A percentile compares a stretch with the other conserved stretches of the same genome.
These are phyloP conservation scores for Kwoniella dejecticola DNA, from an alignment of 768 basidiomycete species.

Conservation along the genomic window DNA sequence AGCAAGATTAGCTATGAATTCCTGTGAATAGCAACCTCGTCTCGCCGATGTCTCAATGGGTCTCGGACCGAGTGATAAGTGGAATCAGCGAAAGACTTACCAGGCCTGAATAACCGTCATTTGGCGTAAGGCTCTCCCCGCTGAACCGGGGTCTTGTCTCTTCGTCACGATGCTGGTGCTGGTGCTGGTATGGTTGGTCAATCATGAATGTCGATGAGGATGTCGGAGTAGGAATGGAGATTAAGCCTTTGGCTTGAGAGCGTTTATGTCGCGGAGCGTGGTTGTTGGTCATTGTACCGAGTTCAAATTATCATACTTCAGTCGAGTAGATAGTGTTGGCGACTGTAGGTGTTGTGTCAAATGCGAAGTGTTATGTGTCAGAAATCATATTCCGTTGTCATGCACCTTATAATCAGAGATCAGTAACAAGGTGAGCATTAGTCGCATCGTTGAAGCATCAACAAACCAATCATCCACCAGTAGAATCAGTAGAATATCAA, in stretches of 20 bases:
- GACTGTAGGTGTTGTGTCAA: too few relatives aligned
- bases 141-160: slow-evolving; percentile 20
- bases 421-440: background rate
- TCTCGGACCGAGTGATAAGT: background rate
- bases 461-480: background rate
- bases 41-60: too few relatives aligned
- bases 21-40: too few relatives aligned
- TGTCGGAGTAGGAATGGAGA: slow-evolving; percentile 27
- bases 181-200: slow-evolving; percentile 1
- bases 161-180: background rate
- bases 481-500: slow-evolving; percentile 13
- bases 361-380: too few relatives aligned
- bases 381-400: too few relatives aligned
- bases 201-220: slow-evolving; percentile 23
- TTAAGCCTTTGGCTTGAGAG: slow-evolving; percentile 15
- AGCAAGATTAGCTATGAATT: too few relatives aligned
- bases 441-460: background rate
- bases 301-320: too few relatives aligned
- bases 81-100: slow-evolving; percentile 20
- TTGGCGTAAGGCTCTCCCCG: slow-evolving; percentile 36
- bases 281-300: slow-evolving; percentile 18
- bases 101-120: slow-evolving; percentile 38
- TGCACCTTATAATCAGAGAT: too few relatives aligned
- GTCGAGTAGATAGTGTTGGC: too few relatives aligned
- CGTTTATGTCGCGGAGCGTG: slow-evolving; percentile 27